Conservation (phyloP, 192 early-diverging fungal genomes). For the Geranomyces michiganensis region DNA sequence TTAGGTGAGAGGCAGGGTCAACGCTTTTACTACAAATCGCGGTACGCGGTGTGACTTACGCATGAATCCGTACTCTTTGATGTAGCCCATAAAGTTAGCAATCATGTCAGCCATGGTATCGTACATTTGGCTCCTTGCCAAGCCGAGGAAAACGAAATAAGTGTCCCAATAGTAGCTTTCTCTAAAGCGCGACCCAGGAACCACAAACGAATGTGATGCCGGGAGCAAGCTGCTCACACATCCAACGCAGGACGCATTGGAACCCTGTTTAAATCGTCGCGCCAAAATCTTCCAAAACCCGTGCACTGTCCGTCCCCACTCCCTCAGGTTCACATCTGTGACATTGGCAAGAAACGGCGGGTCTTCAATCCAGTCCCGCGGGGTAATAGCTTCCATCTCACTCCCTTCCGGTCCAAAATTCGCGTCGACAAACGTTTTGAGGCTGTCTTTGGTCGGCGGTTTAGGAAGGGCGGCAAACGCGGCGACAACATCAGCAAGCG, state of each 20-base stretch:
- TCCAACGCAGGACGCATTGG: conserved; percentile 49
- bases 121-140: conserved; percentile 57
- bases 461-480: conserved; percentile 54
- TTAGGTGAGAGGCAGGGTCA: too few species aligned
- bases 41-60: conserved; percentile 49
- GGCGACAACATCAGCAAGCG: conserved; percentile 52
- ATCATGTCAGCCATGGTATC: conserved; percentile 58
- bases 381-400: conserved; percentile 49
- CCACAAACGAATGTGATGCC: conserved; percentile 63
- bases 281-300: conserved; percentile 65
- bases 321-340: conserved; percentile 46
- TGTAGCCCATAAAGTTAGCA: conserved; percentile 61
- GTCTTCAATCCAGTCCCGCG: conserved; percentile 39
- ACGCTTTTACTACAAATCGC: conserved; percentile 12
- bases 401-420: conserved; percentile 60
- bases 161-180: conserved; percentile 81
- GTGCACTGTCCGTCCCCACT: conserved; percentile 53
- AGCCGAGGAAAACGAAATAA: conserved; percentile 68
- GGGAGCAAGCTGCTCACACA: conserved; percentile 62
- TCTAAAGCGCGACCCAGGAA: conserved; percentile 73
- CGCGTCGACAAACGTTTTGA: conserved; percentile 55
- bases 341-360: conserved; percentile 54
- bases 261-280: conserved; percentile 51
- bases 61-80: conserved; percentile 67
- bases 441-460: conserved; percentile 34